Evolutionary conservation across 306 rosid genomes (phyloP), one percentile per base, ranked within the genome.

Genomic region (Lagenaria siceraria): DNA sequence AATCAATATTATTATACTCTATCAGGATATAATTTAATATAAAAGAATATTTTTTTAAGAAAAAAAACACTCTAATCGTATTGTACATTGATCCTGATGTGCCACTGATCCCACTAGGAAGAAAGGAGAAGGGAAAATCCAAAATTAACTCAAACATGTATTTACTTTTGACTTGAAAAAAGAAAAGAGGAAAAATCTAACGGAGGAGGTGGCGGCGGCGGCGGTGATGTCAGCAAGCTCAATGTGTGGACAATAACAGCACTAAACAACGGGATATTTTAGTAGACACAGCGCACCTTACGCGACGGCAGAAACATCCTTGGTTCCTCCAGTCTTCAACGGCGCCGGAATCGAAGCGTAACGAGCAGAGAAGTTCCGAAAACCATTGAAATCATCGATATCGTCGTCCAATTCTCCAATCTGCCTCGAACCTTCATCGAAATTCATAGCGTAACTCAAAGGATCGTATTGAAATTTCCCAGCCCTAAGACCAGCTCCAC

Each of bases 401-500:
- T 81, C 91, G 2, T 74, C 82, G 3, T 79, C 78, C 22, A 46
- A 21, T 64, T 82, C 82, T 38, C 85, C 87, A 79, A 80, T 84
- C 38, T 80, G 85, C 27, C 87, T 85, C 60, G 74, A 82, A 0
- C 97, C 94, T 52, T 94, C 90, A 78, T 95, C 97, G 86, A 95
- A 95, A 76, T 95, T 95, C 82, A 92, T 79, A 0, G 99, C 86
- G 83, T 95, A 95, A 75, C 97, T 95, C 79, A 89, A 42, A 0
- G 99, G 87, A 12, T 95, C 99, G 83, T 95, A 95, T 60, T 95
- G 97, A 82, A 83, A 92, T 48, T 85, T 92, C 35, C 87, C 80
- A 40, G 86, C 88, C 80, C 84, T 86, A 51, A 1, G 21, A 17
- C 21, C 56, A 22, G 82, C 62, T 2, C 71, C 80, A 6, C 81